phyloP scores from a whole-genome alignment of 139 green algal genomes.

The Tetratostichococcus sp. region DNA sequence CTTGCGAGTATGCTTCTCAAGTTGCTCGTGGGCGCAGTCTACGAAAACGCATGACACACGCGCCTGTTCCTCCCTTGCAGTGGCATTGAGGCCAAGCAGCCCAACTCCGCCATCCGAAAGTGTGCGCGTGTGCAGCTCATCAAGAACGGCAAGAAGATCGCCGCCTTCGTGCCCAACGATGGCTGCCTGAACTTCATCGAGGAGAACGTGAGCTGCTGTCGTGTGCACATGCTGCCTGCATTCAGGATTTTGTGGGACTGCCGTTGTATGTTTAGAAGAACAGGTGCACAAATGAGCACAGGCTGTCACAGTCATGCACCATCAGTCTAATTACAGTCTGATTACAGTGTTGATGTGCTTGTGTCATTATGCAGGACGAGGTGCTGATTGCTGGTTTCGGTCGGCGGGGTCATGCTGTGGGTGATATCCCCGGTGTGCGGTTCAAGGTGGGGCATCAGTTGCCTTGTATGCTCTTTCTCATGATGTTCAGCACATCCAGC shows the following conservation, averaged over 20 bases:
- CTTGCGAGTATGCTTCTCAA: too few species aligned
- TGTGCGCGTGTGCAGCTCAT: slow-evolving; percentile 99
- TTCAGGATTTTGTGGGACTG: slow-evolving; percentile 1
- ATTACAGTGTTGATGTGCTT: too few species aligned
- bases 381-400: slow-evolving; percentile 98
- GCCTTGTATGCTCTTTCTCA: not conserved
- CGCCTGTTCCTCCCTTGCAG: slow-evolving; percentile 31
- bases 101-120: slow-evolving; percentile 99
- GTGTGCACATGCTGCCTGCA: not conserved
- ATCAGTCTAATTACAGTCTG: too few species aligned
- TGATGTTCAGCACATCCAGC: not conserved
- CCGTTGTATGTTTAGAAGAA: not conserved
- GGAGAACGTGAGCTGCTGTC: slow-evolving; percentile 85
- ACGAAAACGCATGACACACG: too few species aligned
- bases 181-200: slow-evolving; percentile 99
- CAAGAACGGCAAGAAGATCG: slow-evolving; percentile 99
- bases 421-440: slow-evolving; percentile 99
- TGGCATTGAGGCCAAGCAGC: slow-evolving; percentile 99
- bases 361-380: slow-evolving; percentile 73
- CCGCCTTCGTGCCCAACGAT: slow-evolving; percentile 99
- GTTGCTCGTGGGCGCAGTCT: too few species aligned
- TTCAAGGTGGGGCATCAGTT: slow-evolving; percentile 86
- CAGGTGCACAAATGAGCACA: not conserved
- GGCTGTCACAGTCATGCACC: too few species aligned
- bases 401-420: slow-evolving; percentile 94